Conservation (phyloP, 108 stramenopile genomes). For the Nitzschia sp. region DNA sequence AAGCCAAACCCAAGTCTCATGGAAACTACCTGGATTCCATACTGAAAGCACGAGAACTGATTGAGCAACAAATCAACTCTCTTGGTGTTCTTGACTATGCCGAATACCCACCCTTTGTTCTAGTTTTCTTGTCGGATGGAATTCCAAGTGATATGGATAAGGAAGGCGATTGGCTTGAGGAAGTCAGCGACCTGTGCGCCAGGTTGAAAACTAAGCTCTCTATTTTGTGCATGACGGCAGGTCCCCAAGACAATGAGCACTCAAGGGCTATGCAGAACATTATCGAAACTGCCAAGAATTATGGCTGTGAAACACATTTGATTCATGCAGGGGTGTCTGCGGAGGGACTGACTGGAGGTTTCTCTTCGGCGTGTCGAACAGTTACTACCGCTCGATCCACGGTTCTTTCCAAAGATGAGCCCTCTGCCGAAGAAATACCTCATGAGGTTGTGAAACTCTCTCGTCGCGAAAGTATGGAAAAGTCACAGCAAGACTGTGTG, state of each 20-base stretch:
- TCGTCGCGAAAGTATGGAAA: background rate
- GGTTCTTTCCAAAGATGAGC: background rate
- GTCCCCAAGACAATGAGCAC: too few relatives aligned
- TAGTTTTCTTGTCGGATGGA: conserved; percentile 60
- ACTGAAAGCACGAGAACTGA: conserved; percentile 8
- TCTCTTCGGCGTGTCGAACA: background rate
- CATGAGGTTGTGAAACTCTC: background rate
- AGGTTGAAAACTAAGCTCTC: too few relatives aligned
- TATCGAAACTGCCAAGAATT: too few relatives aligned
- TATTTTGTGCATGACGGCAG: too few relatives aligned
- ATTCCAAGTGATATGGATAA: conserved; percentile 37
- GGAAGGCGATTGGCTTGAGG: too few relatives aligned
- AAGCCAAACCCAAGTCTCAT: conserved; percentile 1
- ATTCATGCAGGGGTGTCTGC: conserved; percentile 36
- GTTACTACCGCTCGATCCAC: background rate
- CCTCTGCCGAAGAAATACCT: background rate
- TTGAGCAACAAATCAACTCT: conserved; percentile 39
- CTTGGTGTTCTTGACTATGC: conserved; percentile 40
- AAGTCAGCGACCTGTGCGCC: too few relatives aligned
- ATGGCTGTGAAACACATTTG: too few relatives aligned
- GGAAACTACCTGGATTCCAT: conserved; percentile 14
- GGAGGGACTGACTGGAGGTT: conserved; percentile 41
- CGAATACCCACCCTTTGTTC: conserved; percentile 33
- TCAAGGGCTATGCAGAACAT: too few relatives aligned
- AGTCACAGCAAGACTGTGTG: background rate